phyloP scores from a whole-genome alignment of 257 asterid genomes.

The Solanum pimpinellifolium region DNA sequence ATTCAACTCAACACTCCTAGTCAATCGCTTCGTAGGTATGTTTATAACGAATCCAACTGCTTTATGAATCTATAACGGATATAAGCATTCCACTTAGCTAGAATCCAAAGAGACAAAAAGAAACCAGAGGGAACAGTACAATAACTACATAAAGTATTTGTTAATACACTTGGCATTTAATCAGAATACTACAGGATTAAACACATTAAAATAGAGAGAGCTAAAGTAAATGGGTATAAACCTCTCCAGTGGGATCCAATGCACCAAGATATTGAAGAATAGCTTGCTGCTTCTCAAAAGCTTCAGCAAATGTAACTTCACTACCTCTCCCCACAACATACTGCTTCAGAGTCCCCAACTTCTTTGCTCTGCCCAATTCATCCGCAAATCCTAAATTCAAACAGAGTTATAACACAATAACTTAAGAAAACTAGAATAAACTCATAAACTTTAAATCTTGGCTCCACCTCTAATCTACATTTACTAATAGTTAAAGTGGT shows the following conservation, averaged over 20 bases:
- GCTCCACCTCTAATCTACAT: not conserved
- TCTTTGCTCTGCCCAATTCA: slow-evolving; percentile 73
- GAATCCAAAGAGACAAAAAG: not conserved
- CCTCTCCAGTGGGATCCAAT: slow-evolving; percentile 80
- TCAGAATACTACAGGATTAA: not conserved
- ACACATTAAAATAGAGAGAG: not conserved
- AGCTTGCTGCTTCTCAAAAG: slow-evolving; percentile 77
- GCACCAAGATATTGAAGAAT: slow-evolving; percentile 64
- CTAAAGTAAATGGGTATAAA: not conserved
- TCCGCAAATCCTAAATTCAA: slow-evolving; percentile 58
- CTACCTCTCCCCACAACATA: slow-evolving; percentile 66
- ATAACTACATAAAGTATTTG: not conserved
- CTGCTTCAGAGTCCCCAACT: slow-evolving; percentile 53
- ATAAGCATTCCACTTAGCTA: not conserved
- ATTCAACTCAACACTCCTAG: not conserved
- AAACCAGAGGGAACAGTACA: not conserved
- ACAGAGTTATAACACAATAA: not conserved
- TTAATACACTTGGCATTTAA: not conserved
- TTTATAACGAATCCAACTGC: not conserved
- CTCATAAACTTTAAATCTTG: not conserved
- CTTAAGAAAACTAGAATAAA: not conserved
- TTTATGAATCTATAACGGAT: not conserved
- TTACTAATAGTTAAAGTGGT: not conserved
- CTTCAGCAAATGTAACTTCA: slow-evolving; percentile 56
- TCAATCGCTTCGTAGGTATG: not conserved